These are phyloP conservation scores for Xylariaceae sp. DNA, from an alignment of 2,329 filamentous ascomycete species.

Conservation along the genomic window DNA sequence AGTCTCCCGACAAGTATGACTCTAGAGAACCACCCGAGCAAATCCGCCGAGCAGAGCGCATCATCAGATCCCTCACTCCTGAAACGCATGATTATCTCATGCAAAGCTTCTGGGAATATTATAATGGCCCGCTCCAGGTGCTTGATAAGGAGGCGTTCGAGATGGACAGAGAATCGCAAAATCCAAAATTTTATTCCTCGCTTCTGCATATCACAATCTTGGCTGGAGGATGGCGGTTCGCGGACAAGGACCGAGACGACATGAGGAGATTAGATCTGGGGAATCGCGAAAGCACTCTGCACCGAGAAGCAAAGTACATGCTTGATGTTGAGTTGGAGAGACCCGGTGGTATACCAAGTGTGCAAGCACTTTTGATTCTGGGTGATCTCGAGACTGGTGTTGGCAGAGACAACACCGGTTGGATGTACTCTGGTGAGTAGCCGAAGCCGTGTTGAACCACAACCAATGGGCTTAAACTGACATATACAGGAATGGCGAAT, in stretches of 20 bases:
- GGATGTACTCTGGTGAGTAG: slow-evolving; percentile 19
- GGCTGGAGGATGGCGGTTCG: slow-evolving; percentile 18
- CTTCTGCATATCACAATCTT: slow-evolving; percentile 18
- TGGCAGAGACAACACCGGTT: slow-evolving; percentile 15
- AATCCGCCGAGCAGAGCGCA: slow-evolving; percentile 17
- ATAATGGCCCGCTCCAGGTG: slow-evolving; percentile 17
- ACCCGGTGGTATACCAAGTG: slow-evolving; percentile 12
- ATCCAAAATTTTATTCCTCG: slow-evolving; percentile 16
- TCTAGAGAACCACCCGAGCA: slow-evolving; percentile 13
- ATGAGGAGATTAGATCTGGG: slow-evolving; percentile 15
- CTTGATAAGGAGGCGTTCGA: slow-evolving; percentile 17
- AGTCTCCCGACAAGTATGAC: slow-evolving; percentile 1
- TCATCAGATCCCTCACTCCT: slow-evolving; percentile 19
- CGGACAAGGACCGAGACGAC: slow-evolving; percentile 16
- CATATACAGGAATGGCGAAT: slow-evolving; percentile 17
- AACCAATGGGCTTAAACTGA: neutral
- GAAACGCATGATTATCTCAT: slow-evolving; percentile 18
- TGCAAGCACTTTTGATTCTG: slow-evolving; percentile 17
- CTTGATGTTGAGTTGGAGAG: slow-evolving; percentile 17
- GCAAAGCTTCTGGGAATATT: slow-evolving; percentile 18
- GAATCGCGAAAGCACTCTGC: slow-evolving; percentile 15
- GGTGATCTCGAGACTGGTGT: slow-evolving; percentile 19
- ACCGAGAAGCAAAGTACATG: slow-evolving; percentile 19
- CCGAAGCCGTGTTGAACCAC: neutral
- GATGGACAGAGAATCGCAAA: slow-evolving; percentile 16